A percentile compares a stretch with the other conserved stretches of the same genome.
Conservation (phyloP, 257 asterid genomes). For the Nicotiana noctiflora region DNA sequence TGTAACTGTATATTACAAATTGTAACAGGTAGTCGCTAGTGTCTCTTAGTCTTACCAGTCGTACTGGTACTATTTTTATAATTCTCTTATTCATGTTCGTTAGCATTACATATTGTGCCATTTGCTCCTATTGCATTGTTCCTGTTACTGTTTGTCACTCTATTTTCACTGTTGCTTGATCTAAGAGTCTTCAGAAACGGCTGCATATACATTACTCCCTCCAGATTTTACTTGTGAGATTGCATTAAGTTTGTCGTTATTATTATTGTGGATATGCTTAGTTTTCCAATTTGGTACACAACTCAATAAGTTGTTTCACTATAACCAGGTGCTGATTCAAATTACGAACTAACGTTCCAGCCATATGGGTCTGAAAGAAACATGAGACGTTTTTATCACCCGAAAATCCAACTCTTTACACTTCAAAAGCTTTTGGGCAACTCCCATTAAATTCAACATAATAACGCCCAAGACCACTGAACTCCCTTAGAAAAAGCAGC, state of each 20-base stretch:
- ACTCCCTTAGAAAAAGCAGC: neutral
- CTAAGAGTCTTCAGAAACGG: no score
- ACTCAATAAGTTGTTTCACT: neutral
- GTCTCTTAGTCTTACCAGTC: no score
- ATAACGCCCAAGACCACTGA: neutral
- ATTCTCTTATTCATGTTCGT: no score
- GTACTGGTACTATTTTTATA: no score
- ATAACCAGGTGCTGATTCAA: neutral
- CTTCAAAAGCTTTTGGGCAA: neutral
- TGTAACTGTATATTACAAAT: neutral
- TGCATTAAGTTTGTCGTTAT: accelerated
- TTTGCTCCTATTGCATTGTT: no score
- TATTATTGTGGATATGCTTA: neutral
- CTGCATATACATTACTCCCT: no score
- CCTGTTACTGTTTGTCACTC: no score
- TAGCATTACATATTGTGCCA: no score
- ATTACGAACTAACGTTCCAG: neutral
- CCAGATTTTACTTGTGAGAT: no score
- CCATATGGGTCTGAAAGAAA: neutral
- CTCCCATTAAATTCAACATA: neutral
- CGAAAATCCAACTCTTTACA: neutral
- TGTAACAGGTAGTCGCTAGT: no score
- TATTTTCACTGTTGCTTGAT: no score
- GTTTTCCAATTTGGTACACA: neutral
- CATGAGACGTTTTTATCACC: neutral